phyloP scores from a whole-genome alignment of 2,329 filamentous ascomycete genomes.

The Rutstroemia sp. region DNA sequence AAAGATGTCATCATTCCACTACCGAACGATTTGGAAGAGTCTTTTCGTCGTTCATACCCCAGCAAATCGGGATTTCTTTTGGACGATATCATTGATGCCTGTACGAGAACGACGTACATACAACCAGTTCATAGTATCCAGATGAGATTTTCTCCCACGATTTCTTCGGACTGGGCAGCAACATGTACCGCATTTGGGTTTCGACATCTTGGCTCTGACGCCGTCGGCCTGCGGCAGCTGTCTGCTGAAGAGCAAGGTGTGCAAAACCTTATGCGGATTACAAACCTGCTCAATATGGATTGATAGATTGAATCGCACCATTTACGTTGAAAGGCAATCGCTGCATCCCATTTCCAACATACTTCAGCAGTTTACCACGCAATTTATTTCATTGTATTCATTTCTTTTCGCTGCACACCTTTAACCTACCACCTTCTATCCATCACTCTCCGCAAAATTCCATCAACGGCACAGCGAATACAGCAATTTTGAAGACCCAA shows the following conservation, averaged over 20 bases:
- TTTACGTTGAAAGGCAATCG: no score
- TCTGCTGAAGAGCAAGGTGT: slow-evolving; percentile 23
- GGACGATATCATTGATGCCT: slow-evolving; percentile 30
- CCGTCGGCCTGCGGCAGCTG: slow-evolving; percentile 7
- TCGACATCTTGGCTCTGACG: background rate
- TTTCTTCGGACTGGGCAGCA: slow-evolving; percentile 25
- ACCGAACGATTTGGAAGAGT: slow-evolving; percentile 16
- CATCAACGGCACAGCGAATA: no score
- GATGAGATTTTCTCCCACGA: slow-evolving; percentile 22
- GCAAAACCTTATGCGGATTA: slow-evolving; percentile 4
- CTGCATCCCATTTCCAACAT: no score
- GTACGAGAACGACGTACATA: slow-evolving; percentile 25
- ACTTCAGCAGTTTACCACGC: no score
- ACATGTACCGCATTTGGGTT: slow-evolving; percentile 19
- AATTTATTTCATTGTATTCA: no score
- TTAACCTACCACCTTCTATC: no score
- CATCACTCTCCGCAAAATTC: no score
- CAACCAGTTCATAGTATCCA: slow-evolving; percentile 26
- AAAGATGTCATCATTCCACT: slow-evolving; percentile 21
- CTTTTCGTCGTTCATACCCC: background rate
- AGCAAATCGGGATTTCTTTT: slow-evolving; percentile 11
- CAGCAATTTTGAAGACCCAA: no score
- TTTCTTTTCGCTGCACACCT: no score
- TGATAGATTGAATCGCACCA: slow-evolving; percentile 9
- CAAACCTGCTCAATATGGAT: slow-evolving; percentile 26